These are phyloP conservation scores for Cicer arietinum DNA, from an alignment of 306 rosid species.

Conservation along the genomic window DNA sequence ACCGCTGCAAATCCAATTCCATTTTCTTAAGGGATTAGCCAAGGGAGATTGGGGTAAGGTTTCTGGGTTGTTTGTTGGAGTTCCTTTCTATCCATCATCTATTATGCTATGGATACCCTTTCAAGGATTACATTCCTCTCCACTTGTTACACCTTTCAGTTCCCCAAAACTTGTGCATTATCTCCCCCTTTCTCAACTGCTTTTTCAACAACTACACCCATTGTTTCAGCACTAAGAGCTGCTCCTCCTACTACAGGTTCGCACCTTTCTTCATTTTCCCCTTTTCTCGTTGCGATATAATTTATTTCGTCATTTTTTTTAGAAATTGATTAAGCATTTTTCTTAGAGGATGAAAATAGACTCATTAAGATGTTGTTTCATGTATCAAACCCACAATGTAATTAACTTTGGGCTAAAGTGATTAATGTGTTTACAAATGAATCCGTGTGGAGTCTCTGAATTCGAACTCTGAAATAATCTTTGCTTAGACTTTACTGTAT, in stretches of 20 bases:
- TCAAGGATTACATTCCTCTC: constrained; percentile 57
- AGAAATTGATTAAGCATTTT: background rate
- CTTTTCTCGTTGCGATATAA: too few species aligned
- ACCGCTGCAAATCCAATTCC: too few species aligned
- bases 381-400: constrained; percentile 13
- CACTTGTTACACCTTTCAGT: constrained; percentile 40
- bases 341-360: background rate
- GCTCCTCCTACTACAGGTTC: constrained; percentile 60
- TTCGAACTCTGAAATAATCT: too few species aligned
- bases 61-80: background rate
- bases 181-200: constrained; percentile 52
- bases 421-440: too few species aligned
- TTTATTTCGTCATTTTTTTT: background rate
- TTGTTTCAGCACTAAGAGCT: constrained; percentile 51
- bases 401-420: background rate
- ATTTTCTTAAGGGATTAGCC: background rate
- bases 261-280: background rate
- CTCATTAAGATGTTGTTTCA: background rate
- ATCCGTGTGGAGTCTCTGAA: too few species aligned
- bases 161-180: constrained; percentile 46
- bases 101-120: constrained; percentile 62
- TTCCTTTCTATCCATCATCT: constrained; percentile 2
- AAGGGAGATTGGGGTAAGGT: background rate
- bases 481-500: too few species aligned
- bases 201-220: constrained; percentile 37